These are phyloP conservation scores for Ulmus americana DNA, from an alignment of 331 rosid species.

Conservation along the genomic window DNA sequence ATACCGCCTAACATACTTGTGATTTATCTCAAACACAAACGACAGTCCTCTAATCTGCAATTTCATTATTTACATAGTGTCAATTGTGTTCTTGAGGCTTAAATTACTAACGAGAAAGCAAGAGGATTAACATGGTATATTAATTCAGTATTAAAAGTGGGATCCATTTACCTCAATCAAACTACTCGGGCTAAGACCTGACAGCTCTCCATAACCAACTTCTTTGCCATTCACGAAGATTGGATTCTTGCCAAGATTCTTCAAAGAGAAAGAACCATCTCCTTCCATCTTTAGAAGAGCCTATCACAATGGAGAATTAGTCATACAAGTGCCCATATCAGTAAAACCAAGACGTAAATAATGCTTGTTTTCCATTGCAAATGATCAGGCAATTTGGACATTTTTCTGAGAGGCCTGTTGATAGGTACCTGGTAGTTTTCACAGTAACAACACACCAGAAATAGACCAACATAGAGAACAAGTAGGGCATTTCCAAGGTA, in stretches of 20 bases:
- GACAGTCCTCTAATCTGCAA: constrained; percentile 66
- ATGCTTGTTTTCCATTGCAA: background rate
- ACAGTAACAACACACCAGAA: no score
- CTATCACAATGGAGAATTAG: constrained; percentile 28
- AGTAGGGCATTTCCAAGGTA: no score
- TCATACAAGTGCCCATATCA: background rate
- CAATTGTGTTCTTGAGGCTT: background rate
- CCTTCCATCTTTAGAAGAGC: constrained; percentile 72
- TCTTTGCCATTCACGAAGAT: constrained; percentile 75
- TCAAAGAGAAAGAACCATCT: constrained; percentile 60
- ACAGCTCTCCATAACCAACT: constrained; percentile 43
- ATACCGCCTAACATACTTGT: constrained; percentile 40
- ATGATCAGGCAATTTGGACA: background rate
- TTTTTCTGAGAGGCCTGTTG: no score
- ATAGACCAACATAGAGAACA: no score
- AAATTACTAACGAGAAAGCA: background rate
- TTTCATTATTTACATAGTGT: constrained; percentile 19
- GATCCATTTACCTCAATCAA: constrained; percentile 60
- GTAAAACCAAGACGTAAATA: background rate
- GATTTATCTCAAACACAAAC: constrained; percentile 55
- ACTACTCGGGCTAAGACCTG: constrained; percentile 41
- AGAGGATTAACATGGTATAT: background rate
- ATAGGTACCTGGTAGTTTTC: no score
- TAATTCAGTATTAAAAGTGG: constrained; percentile 13
- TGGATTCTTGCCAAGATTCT: constrained; percentile 61